phyloP scores from a whole-genome alignment of 805 yeast species.

The Metschnikowia dekortorum region DNA sequence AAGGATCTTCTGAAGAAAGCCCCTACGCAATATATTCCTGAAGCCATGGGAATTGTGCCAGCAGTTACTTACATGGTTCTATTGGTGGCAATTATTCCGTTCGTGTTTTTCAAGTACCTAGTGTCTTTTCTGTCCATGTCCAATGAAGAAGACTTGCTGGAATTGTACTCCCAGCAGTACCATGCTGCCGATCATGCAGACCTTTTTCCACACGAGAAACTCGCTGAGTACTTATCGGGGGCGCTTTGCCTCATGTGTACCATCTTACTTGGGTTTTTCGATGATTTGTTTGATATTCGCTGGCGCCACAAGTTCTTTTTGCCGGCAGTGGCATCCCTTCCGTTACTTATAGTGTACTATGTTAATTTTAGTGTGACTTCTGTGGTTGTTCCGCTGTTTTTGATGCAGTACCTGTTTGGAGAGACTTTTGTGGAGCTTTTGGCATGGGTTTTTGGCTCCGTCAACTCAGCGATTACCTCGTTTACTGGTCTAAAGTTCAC shows the following conservation, averaged over 20 bases:
- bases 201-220: conserved; percentile 72
- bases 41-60: conserved; percentile 86
- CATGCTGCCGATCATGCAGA: conserved; percentile 25
- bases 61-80: conserved; percentile 76
- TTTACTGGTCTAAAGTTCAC: conserved; percentile 37
- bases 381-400: conserved; percentile 72
- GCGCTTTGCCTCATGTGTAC: conserved; percentile 80
- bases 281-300: conserved; percentile 90
- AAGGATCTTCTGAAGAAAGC: conserved; percentile 75
- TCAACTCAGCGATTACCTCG: conserved; percentile 29
- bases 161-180: conserved; percentile 34
- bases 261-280: conserved; percentile 81
- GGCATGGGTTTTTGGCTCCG: conserved; percentile 21
- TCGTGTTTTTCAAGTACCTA: conserved; percentile 69
- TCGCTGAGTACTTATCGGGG: conserved; percentile 84
- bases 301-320: conserved; percentile 97
- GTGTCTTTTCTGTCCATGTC: conserved; percentile 42
- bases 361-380: conserved; percentile 92
- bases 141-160: conserved; percentile 31
- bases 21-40: conserved; percentile 68
- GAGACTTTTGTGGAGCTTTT: conserved; percentile 20
- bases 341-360: conserved; percentile 84
- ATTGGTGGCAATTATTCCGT: conserved; percentile 84
- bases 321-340: conserved; percentile 93
- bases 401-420: conserved; percentile 36